These are phyloP conservation scores for Myriosclerotinia scirpicola DNA, from an alignment of 2,329 filamentous ascomycete genomes.

Conservation along the genomic window DNA sequence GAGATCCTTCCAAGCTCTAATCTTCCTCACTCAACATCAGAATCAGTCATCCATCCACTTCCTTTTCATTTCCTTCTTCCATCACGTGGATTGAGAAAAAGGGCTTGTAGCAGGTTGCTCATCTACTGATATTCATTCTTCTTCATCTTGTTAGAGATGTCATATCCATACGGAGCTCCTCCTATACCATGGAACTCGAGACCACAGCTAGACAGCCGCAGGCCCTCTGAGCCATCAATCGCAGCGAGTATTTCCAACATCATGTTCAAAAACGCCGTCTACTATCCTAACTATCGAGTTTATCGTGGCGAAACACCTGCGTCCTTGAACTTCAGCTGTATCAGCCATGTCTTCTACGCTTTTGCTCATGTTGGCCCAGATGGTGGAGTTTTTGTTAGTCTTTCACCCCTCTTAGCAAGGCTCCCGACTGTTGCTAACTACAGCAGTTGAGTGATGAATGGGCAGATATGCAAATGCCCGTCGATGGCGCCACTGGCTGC, in stretches of 20 bases:
- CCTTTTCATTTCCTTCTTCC: neutral
- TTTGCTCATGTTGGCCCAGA: slow-evolving; percentile 74
- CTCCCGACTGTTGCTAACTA: slow-evolving; percentile 25
- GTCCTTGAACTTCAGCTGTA: slow-evolving; percentile 70
- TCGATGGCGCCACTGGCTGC: slow-evolving; percentile 70
- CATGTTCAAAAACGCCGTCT: slow-evolving; percentile 72
- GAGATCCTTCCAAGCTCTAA: neutral
- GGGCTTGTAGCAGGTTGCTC: neutral
- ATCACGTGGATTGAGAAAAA: neutral
- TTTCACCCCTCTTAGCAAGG: slow-evolving; percentile 4
- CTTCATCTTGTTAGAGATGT: slow-evolving; percentile 28
- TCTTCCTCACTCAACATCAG: neutral
- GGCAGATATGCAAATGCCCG: slow-evolving; percentile 70
- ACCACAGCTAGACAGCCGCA: slow-evolving; percentile 31
- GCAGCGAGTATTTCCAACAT: slow-evolving; percentile 44
- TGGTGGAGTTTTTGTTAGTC: slow-evolving; percentile 71
- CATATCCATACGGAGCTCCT: slow-evolving; percentile 32
- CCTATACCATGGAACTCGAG: slow-evolving; percentile 36
- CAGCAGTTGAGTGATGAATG: slow-evolving; percentile 73
- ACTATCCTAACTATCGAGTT: slow-evolving; percentile 78
- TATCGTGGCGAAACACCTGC: slow-evolving; percentile 73
- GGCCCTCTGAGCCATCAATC: slow-evolving; percentile 38
- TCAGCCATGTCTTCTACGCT: slow-evolving; percentile 81
- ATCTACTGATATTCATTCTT: neutral
- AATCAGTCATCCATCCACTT: neutral